Conservation (phyloP, 352 stramenopile genomes). For the Thraustochytrium sp. region DNA sequence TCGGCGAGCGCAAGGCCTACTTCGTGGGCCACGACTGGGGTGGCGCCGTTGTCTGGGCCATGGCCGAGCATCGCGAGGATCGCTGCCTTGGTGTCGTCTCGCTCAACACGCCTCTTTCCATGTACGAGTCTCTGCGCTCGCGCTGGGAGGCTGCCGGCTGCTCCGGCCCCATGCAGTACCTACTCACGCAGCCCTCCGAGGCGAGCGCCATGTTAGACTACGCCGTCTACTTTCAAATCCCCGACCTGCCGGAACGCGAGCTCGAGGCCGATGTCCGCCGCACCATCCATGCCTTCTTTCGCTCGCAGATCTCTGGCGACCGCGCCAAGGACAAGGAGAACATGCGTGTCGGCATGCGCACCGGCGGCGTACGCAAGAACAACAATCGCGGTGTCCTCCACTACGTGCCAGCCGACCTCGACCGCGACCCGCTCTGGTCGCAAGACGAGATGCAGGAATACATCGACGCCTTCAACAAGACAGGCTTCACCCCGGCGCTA, state of each 20-base stretch:
- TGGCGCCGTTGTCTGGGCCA: slow-evolving; percentile 22
- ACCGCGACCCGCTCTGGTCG: slow-evolving; percentile 19
- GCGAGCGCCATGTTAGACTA: slow-evolving; percentile 36
- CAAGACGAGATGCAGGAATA: slow-evolving; percentile 40
- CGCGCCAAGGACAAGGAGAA: not conserved
- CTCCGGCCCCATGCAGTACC: slow-evolving; percentile 1
- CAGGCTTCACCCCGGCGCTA: not conserved
- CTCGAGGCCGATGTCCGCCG: slow-evolving; percentile 19
- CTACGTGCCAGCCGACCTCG: not conserved
- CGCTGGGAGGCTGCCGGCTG: slow-evolving; percentile 1
- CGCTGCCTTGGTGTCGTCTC: not conserved
- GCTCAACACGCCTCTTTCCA: slow-evolving; percentile 19
- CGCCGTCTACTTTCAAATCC: slow-evolving; percentile 29
- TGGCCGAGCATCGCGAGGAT: not conserved
- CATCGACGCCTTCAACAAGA: slow-evolving; percentile 15
- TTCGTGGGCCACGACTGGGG: slow-evolving; percentile 44
- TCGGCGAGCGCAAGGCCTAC: slow-evolving; percentile 5
- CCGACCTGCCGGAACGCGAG: not conserved
- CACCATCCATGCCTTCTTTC: slow-evolving; percentile 35
- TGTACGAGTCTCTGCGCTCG: not conserved
- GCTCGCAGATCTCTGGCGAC: not conserved
- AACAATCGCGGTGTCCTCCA: slow-evolving; percentile 23
- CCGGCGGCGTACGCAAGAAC: slow-evolving; percentile 22
- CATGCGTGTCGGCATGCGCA: slow-evolving; percentile 40
- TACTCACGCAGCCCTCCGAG: not conserved